Base-by-base conservation (phyloP, 768 basidiomycete genomes). In the Leccinum incarnatum region DNA sequence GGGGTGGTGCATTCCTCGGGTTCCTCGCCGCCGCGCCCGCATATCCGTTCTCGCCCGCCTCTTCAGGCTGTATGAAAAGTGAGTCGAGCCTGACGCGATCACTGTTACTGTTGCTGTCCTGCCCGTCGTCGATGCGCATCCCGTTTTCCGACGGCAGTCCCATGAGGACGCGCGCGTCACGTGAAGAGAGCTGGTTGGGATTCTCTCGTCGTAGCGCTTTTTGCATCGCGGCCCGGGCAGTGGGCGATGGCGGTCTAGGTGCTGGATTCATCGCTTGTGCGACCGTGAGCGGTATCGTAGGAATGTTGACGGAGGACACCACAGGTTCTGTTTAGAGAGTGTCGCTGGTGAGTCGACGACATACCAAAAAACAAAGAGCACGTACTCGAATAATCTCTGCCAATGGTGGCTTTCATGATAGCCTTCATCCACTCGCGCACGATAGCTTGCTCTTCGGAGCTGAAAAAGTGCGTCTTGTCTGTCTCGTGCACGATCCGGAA, bases 401-500 rank as follows among this genome's bases (percentile, higher is more conserved):
- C 88, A 65, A 99, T 99, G 12, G 96, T 98, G 2, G 96, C 93
- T 72, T 98, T 99, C 93, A 98, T 98, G 64, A 99, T 85, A 8
- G 95, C 93, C 77, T 98, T 99, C 97, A 98, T 98, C 96, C 97
- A 98, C 63, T 93, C 93, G n/a, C 97, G 85, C 51, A 97, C 82
- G 37, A 85, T 75, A 1, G 76, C 67, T 73, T 93, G 92, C 68
- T 98, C 95, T 23, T 94, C 90, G 0, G 93, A 93, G 62, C 91
- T 93, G 75, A 99, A 99, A 69, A 74, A 93, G 72, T 98, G 94
- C 1, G 89, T 79, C 75, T 89, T 92, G 71, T 93, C 91, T 7
- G 81, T 76, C 48, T 94, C 92, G 65, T 98, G 95, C 32, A 95
- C 84, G 62, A 98, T 89, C 65, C 92, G 83, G 85, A 98, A 98